phyloP scores from a whole-genome alignment of 2,329 filamentous ascomycete genomes.

The Teratosphaeria nubilosa region DNA sequence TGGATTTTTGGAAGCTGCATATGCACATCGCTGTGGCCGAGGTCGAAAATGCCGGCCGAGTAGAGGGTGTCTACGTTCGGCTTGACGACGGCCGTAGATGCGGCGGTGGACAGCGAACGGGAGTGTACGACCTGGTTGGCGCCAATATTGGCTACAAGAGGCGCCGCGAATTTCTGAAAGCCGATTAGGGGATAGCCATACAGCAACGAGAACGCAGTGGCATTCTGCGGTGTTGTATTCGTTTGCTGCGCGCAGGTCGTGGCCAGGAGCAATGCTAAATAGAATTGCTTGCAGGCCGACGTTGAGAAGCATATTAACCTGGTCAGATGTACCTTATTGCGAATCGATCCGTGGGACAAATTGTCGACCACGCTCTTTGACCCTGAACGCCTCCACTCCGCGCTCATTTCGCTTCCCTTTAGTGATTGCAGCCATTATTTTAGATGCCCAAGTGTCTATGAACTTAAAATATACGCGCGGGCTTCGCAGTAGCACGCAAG shows the following conservation, averaged over 20 bases:
- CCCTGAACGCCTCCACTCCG: too few species aligned
- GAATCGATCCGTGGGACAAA: not conserved
- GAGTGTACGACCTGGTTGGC: slow-evolving; percentile 8
- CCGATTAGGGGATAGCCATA: slow-evolving; percentile 17
- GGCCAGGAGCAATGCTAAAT: not conserved
- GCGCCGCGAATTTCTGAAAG: slow-evolving; percentile 6
- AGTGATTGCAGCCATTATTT: not conserved
- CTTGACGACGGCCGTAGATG: slow-evolving; percentile 9
- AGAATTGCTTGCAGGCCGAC: not conserved
- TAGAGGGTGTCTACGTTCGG: slow-evolving; percentile 19
- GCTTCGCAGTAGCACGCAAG: not conserved
- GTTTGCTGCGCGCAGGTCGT: not conserved
- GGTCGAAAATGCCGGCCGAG: slow-evolving; percentile 10
- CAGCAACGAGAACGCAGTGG: slow-evolving; percentile 10
- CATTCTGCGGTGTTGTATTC: slow-evolving; percentile 5
- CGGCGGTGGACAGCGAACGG: slow-evolving; percentile 6
- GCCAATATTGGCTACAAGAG: slow-evolving; percentile 2
- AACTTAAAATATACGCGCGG: not conserved
- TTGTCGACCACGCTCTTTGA: not conserved
- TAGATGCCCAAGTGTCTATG: too few species aligned
- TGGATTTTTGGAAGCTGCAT: slow-evolving; percentile 9
- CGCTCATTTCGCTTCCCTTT: too few species aligned
- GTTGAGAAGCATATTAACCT: not conserved
- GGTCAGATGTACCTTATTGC: too few species aligned
- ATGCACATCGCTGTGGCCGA: slow-evolving; percentile 10